phyloP scores from a whole-genome alignment of 2,329 filamentous ascomycete genomes.

The Periglandula ipomoeae region DNA sequence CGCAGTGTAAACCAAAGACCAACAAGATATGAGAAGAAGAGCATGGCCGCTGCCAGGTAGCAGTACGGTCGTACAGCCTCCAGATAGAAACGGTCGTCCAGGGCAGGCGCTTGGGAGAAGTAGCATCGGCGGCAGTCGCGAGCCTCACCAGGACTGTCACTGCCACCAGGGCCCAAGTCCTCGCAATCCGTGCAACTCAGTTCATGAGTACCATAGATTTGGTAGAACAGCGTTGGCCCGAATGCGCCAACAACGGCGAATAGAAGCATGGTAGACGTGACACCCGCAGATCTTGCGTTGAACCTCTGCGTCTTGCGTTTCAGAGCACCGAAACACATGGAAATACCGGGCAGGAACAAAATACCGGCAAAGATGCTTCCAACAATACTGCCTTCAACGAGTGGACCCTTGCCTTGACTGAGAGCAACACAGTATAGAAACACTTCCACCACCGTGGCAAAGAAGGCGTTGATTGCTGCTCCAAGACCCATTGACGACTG shows the following conservation, averaged over 20 bases:
- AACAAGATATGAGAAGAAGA: slow-evolving; percentile 90
- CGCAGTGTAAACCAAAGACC: slow-evolving; percentile 91
- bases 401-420: slow-evolving; percentile 79
- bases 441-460: slow-evolving; percentile 94
- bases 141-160: slow-evolving; percentile 26
- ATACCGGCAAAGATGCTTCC: slow-evolving; percentile 97
- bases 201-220: slow-evolving; percentile 97
- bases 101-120: slow-evolving; percentile 77
- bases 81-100: slow-evolving; percentile 81
- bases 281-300: slow-evolving; percentile 91
- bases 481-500: slow-evolving; percentile 98
- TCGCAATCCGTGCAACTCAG: slow-evolving; percentile 69
- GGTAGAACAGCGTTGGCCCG: slow-evolving; percentile 92
- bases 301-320: slow-evolving; percentile 98
- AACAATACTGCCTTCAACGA: slow-evolving; percentile 94
- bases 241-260: slow-evolving; percentile 96
- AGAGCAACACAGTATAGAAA: slow-evolving; percentile 95
- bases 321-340: slow-evolving; percentile 97
- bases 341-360: slow-evolving; percentile 84
- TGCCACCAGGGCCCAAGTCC: slow-evolving; percentile 29
- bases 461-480: slow-evolving; percentile 95
- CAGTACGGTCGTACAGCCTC: slow-evolving; percentile 90
- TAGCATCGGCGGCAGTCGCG: slow-evolving; percentile 87
- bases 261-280: slow-evolving; percentile 94
- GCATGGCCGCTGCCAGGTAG: slow-evolving; percentile 72